A percentile compares a stretch with the other conserved stretches of the same genome.
phyloP scores from a whole-genome alignment of 2,329 filamentous ascomycete genomes.

The Rachicladosporium sp. region DNA sequence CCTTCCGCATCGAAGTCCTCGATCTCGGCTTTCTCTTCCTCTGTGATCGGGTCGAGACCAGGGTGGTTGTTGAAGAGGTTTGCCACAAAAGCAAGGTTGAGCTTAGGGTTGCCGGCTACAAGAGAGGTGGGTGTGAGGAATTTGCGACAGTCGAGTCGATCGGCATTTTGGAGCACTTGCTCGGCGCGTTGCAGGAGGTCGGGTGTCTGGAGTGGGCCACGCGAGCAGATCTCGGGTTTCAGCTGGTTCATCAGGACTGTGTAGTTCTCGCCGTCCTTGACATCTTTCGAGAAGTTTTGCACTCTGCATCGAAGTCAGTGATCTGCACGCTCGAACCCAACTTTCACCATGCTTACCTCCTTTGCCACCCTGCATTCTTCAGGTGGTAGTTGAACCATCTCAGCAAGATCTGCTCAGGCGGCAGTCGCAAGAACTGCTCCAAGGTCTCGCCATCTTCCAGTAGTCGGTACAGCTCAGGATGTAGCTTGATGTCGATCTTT shows the following conservation, averaged over 20 bases:
- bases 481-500: slow-evolving; percentile 98
- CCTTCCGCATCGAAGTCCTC: slow-evolving; percentile 98
- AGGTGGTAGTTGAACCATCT: slow-evolving; percentile 99
- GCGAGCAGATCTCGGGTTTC: slow-evolving; percentile 71
- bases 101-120: slow-evolving; percentile 92
- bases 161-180: slow-evolving; percentile 86
- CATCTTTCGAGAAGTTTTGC: slow-evolving; percentile 83
- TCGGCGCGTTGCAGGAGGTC: slow-evolving; percentile 84
- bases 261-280: slow-evolving; percentile 97
- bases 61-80: slow-evolving; percentile 98
- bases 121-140: slow-evolving; percentile 88
- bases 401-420: slow-evolving; percentile 91
- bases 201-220: slow-evolving; percentile 70
- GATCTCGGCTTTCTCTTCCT: slow-evolving; percentile 94
- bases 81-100: slow-evolving; percentile 94
- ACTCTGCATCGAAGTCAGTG: slow-evolving; percentile 45
- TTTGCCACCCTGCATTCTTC: slow-evolving; percentile 90
- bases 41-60: slow-evolving; percentile 88
- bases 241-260: slow-evolving; percentile 88
- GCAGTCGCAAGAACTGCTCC: slow-evolving; percentile 88
- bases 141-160: slow-evolving; percentile 86
- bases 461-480: slow-evolving; percentile 87
- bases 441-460: slow-evolving; percentile 94
- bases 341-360: slow-evolving; percentile 37
- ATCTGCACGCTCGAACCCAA: background rate